Conservation (phyloP, 805 yeast species). For the Candida tammaniensis region DNA sequence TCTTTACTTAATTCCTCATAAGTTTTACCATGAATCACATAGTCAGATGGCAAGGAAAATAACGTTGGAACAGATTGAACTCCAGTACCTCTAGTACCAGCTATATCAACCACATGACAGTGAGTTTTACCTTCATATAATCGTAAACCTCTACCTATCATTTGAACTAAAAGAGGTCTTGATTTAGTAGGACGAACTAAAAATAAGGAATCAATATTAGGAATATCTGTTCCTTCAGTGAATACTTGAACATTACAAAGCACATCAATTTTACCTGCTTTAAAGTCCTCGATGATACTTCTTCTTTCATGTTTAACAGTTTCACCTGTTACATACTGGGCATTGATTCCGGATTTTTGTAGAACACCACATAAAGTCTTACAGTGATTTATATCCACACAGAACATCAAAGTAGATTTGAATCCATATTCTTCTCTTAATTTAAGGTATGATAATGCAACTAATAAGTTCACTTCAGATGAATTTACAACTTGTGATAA, state of each 20-base stretch:
- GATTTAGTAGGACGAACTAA: conserved; percentile 82
- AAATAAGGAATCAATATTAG: conserved; percentile 77
- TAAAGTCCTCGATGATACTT: conserved; percentile 55
- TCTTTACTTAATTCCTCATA: conserved; percentile 10
- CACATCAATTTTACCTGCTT: conserved; percentile 61
- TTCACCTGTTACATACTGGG: conserved; percentile 68
- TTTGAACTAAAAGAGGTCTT: conserved; percentile 67
- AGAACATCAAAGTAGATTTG: conserved; percentile 71
- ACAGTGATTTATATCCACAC: conserved; percentile 73
- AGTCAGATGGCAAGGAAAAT: conserved; percentile 26
- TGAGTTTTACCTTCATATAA: conserved; percentile 54
- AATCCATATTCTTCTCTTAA: conserved; percentile 33
- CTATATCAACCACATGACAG: conserved; percentile 78
- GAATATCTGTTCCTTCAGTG: conserved; percentile 95
- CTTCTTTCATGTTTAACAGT: conserved; percentile 55
- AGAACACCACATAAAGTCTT: conserved; percentile 50
- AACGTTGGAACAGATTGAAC: conserved; percentile 56
- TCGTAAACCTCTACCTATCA: conserved; percentile 89
- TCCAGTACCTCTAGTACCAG: conserved; percentile 55
- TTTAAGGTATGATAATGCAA: conserved; percentile 50
- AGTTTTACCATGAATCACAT: conserved; percentile 11
- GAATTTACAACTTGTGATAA: conserved; percentile 58
- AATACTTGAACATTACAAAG: conserved; percentile 85
- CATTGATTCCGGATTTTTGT: conserved; percentile 57
- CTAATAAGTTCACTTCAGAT: conserved; percentile 50